Base-by-base conservation (phyloP, 2,329 filamentous ascomycete species). In the Colletotrichum brevisporum region DNA sequence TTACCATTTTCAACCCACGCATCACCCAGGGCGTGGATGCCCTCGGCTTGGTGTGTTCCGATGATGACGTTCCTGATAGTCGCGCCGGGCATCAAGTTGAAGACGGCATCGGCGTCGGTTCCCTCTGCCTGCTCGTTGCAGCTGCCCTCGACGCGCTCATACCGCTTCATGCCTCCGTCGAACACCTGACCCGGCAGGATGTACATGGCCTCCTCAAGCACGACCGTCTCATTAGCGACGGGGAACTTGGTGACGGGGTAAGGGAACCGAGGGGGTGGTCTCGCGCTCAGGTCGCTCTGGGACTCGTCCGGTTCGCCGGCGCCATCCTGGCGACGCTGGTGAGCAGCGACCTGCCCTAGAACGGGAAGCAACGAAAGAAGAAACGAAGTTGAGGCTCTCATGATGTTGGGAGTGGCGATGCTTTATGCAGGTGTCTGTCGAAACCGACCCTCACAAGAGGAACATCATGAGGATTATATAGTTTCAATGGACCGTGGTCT, bases 61-160 rank as follows among this genome's bases (percentile, higher is more conserved):
- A 81, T 81, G n/a, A 81, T 81, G 2, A 80, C 79, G 62, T 81
- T 81, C 41, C 73, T 72, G 45, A 81, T 75, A 0, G 78, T 80
- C 0, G 78, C 74, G 3, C 79, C 79, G 0, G 78, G 69, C n/a
- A 77, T 63, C 41, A 81, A 67, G 55, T 78, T 75, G 61, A 81
- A 81, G 26, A 81, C 79, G 3, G 79, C 73, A 56, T 83, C 82
- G 1, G 76, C 76, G 27, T 77, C 76, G 3, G 76, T 77, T 16
- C 47, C 83, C 71, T 85, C 83, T 1, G 74, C 75, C 65, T 85
- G 81, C 26, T 80, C 82, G 41, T 76, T 81, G 71, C 83, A 85
- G 59, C 78, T 78, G 16, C 78, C 79, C 27, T 74, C 73, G 1
- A 78, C 76, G 12, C 79, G 78, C 63, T 82, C 79, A 64, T 78